Evolutionary conservation across 2,329 filamentous ascomycete genomes (phyloP), one percentile per base, ranked within the genome.

Genomic region (Aspergillus aculeatus): DNA sequence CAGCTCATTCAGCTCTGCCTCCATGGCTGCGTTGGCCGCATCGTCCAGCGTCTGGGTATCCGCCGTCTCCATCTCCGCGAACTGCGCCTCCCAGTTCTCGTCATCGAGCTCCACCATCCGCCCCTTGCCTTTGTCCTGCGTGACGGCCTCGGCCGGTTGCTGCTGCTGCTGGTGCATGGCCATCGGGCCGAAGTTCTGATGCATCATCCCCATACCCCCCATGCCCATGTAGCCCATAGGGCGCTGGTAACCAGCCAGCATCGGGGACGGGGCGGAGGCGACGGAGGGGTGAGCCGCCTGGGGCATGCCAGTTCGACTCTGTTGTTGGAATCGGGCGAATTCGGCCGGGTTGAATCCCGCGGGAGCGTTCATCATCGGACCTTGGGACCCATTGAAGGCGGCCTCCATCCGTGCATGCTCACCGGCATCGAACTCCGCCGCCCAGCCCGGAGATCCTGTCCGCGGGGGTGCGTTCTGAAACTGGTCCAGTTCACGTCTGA

Each of bases 61-160:
- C 44, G 78, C 78, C 14, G 78, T 79, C 73, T 94, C 91, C 73
- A 97, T 88, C 76, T 95, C 87, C 59, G 92, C 90, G 75, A 99
- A 99, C 75, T 98, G 92, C 69, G 92, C 91, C 77, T 98, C 94
- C 95, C 95, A 98, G 72, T 96, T 89, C 71, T 89, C 82, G 68
- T 99, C 94, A 73, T 97, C 92, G 24, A 98, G 84, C 79, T 98
- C 95, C 12, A 98, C 89, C 79, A 98, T 85, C 38, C 84, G 80
- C 5, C 81, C 86, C 77, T 96, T 96, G 44, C 90, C 93, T 75
- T 98, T 98, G 60, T 90, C 91, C 75, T 92, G 76, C 48, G 80
- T 78, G 59, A 77, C 71, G 38, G 76, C 76, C 47, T 76, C 72
- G 38, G 69, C 69, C 24, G 74, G 76, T 58, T 75, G 73, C 68